Conservation (phyloP, 805 yeast genomes). For the Saccharomycopsis sp. region DNA sequence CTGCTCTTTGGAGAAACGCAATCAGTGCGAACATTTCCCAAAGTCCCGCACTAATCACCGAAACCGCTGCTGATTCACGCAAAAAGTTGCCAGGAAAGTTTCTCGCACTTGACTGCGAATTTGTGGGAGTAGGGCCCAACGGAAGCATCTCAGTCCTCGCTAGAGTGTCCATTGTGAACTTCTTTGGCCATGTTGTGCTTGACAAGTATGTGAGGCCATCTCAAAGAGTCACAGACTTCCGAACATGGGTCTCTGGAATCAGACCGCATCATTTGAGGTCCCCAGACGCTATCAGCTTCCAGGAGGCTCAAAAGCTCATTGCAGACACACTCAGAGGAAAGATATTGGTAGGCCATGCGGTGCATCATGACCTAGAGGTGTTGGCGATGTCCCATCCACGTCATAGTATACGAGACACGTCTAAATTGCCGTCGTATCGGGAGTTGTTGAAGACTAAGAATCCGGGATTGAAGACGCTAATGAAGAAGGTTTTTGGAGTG, state of each 20-base stretch:
- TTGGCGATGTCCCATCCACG: constrained; percentile 64
- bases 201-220: constrained; percentile 73
- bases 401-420: constrained; percentile 63
- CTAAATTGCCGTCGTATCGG: constrained; percentile 52
- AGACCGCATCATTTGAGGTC: constrained; percentile 58
- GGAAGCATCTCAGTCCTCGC: constrained; percentile 71
- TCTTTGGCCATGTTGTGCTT: constrained; percentile 60
- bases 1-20: constrained; percentile 5
- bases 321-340: constrained; percentile 46
- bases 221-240: constrained; percentile 78
- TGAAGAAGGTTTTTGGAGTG: constrained; percentile 46
- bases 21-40: constrained; percentile 22
- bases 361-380: constrained; percentile 69
- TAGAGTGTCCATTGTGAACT: constrained; percentile 82
- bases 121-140: constrained; percentile 81
- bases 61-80: constrained; percentile 22
- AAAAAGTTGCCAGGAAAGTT: constrained; percentile 57
- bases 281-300: constrained; percentile 50
- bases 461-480: constrained; percentile 64
- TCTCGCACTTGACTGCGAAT: constrained; percentile 86
- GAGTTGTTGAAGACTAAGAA: constrained; percentile 57
- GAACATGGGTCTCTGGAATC: constrained; percentile 90
- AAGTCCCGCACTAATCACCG: constrained; percentile 28
- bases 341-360: constrained; percentile 78
- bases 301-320: constrained; percentile 56